Base-by-base conservation (phyloP, 305 asterid genomes). In the Fraxinus greggii region DNA sequence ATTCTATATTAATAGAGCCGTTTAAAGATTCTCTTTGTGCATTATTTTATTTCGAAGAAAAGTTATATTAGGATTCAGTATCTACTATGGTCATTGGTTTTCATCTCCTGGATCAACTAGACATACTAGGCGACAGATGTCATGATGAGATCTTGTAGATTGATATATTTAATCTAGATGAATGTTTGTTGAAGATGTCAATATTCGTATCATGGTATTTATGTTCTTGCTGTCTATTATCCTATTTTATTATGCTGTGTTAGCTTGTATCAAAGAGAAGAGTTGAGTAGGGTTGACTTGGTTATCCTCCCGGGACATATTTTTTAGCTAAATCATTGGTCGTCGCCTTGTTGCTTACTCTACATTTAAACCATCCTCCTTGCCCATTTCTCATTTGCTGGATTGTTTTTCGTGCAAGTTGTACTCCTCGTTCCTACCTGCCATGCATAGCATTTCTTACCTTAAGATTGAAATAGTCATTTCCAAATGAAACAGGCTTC, bases 401-500 rank as follows among this genome's bases (percentile, higher is more conserved):
- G 59, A 48, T 36, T 3, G 40, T 31, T 32, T 38, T 31, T 32
- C 67, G 7, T 45, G 40, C 78, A 5, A 51, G 72, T 77, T 75
- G 63, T 65, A 7, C 23, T 73, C 73, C 7, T 61, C 32, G 3
- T 32, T 67, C 51, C 36, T 73, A 33, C 74, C 24, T 33, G 51
- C 36, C 23, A 61, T 28, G 12, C 72, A 28, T 29, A 6, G 10
- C n/a, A 24, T 76, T 67, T 81, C n/a, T 65, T 67, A 67, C 81
- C 70, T 78, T 4, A 15, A 9, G 56, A 59, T 69, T 78, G 32
- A 63, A 70, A 82, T 29, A 74, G 8, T 77, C 5, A 48, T 61
- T 45, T 61, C 24, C 59, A 69, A 84, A 45, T 81, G 32, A 42
- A 75, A 45, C 84, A 95, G 98, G 97, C 90, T 48, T 91, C 98